Percentiles rank a stretch among this genome's conserved stretches.
Evolutionary conservation across 1,284 basidiomycete genomes (phyloP).

Genomic region (Naganishia sp.): DNA sequence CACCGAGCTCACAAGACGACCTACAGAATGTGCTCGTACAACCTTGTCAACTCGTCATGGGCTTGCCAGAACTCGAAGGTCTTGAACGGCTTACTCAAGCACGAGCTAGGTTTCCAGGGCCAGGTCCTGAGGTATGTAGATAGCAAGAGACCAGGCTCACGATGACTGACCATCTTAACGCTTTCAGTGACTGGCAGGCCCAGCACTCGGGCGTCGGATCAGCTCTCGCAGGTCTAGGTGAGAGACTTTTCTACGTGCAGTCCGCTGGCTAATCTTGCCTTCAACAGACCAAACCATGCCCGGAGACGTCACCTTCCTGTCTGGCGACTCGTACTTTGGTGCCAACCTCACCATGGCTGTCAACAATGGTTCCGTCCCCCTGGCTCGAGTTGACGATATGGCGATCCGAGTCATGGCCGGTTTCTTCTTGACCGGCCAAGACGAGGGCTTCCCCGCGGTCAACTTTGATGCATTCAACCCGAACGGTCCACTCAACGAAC

Average conservation of each 20-base stretch:
- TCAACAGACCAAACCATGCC: constrained; percentile 64
- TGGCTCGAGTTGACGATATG: constrained; percentile 64
- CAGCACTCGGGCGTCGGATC: constrained; percentile 60
- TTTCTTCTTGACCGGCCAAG: constrained; percentile 66
- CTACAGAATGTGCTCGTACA: constrained; percentile 68
- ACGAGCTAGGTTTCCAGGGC: constrained; percentile 75
- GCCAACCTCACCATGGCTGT: constrained; percentile 60
- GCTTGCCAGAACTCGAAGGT: constrained; percentile 68
- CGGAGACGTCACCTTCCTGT: constrained; percentile 62
- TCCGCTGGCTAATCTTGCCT: background rate
- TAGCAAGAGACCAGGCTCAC: background rate
- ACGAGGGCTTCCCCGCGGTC: constrained; percentile 60
- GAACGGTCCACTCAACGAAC: constrained; percentile 55
- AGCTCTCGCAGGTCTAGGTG: constrained; percentile 62
- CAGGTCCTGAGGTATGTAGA: constrained; percentile 52
- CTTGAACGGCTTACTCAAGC: constrained; percentile 70
- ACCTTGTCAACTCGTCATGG: constrained; percentile 60
- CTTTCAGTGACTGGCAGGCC: constrained; percentile 63
- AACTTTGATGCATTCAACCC: constrained; percentile 48
- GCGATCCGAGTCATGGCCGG: constrained; percentile 65
- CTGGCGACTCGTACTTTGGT: constrained; percentile 59
- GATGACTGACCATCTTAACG: background rate
- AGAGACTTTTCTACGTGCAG: background rate
- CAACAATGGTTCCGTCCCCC: constrained; percentile 60
- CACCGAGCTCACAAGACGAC: background rate